Conservation (phyloP, 208 protist genomes). For the Trypanosomatidae sp. region DNA sequence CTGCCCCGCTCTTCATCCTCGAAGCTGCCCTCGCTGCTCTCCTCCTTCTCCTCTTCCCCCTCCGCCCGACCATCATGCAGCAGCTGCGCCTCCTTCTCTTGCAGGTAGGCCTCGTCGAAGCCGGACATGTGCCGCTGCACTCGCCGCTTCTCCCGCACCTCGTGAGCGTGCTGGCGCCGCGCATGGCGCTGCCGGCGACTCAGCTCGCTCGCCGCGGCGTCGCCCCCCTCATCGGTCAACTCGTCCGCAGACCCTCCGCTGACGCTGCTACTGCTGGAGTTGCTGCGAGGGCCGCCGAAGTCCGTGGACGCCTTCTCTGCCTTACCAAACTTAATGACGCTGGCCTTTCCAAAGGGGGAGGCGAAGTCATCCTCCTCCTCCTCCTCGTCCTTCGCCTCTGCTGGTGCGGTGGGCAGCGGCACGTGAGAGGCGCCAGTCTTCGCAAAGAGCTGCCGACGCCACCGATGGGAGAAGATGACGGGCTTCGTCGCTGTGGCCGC, state of each 20-base stretch:
- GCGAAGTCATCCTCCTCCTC: constrained; percentile 12
- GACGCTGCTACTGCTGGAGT: background rate
- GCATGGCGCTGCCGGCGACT: constrained; percentile 13
- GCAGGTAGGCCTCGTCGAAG: constrained; percentile 30
- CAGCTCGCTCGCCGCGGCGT: background rate
- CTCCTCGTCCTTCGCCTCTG: background rate
- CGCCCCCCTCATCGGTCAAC: no score
- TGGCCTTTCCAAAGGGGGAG: constrained; percentile 22
- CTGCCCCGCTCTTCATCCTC: background rate
- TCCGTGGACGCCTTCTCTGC: background rate
- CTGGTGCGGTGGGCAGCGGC: no score
- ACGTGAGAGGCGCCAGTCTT: background rate
- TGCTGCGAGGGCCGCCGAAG: background rate
- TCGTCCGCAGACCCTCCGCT: no score
- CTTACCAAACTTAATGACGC: constrained; percentile 21
- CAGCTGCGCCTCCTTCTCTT: constrained; percentile 23
- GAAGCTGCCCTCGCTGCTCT: no score
- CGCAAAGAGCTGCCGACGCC: constrained; percentile 23
- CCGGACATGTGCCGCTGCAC: constrained; percentile 29
- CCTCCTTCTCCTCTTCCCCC: no score
- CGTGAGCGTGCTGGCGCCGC: constrained; percentile 1
- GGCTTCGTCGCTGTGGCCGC: no score
- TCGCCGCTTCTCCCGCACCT: constrained; percentile 17
- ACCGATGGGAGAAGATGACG: constrained; percentile 23
- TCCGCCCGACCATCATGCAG: no score